phyloP scores from a whole-genome alignment of 345 rosid species.

The Populus simonii region DNA sequence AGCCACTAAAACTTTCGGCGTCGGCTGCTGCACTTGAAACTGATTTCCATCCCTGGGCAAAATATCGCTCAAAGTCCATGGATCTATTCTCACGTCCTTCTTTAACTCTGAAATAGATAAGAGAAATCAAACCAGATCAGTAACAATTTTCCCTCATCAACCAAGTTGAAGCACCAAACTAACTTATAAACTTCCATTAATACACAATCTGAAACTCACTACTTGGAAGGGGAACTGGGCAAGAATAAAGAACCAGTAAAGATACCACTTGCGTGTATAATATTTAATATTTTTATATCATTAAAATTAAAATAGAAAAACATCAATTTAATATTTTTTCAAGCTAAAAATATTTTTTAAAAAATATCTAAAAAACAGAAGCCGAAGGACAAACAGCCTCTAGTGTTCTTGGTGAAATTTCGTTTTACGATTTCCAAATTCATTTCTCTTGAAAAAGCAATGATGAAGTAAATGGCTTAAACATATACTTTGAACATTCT shows the following conservation, averaged over 20 bases:
- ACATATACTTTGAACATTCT: background rate
- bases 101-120: slow-evolving; percentile 15
- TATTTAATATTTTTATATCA: too few species aligned
- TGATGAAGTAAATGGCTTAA: background rate
- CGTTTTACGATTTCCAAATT: background rate
- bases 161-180: background rate
- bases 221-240: background rate
- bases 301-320: too few species aligned
- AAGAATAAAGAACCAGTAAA: background rate
- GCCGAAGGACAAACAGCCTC: too few species aligned
- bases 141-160: background rate
- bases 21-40: slow-evolving; percentile 21
- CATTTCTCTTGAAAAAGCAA: background rate
- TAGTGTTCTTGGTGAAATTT: background rate
- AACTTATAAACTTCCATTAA: background rate
- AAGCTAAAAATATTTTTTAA: too few species aligned
- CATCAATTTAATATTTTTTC: too few species aligned
- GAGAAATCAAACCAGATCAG: slow-evolving; percentile 5
- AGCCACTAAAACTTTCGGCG: slow-evolving; percentile 41
- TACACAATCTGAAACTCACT: background rate
- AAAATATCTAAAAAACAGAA: too few species aligned
- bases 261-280: background rate
- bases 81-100: slow-evolving; percentile 5
- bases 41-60: slow-evolving; percentile 44
- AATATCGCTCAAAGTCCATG: slow-evolving; percentile 50